Conservation (phyloP, 83 land plant genomes). For the Diphasiastrum complanatum region DNA sequence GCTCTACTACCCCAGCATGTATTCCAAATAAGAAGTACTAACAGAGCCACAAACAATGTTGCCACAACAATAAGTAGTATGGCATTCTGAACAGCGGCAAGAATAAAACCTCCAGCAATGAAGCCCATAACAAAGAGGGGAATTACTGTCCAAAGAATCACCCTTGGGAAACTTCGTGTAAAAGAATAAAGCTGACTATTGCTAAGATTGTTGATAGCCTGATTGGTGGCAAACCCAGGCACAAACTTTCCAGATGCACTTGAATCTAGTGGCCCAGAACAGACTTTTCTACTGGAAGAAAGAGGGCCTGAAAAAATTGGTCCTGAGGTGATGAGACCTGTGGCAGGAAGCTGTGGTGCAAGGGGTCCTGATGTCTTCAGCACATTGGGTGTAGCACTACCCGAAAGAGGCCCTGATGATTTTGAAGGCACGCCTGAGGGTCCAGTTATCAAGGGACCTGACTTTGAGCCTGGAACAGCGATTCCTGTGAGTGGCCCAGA, state of each 20-base stretch:
- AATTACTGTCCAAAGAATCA: slow-evolving; percentile 8
- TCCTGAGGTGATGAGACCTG: slow-evolving; percentile 12
- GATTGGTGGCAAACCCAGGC: background rate
- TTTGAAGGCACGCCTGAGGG: too few relatives aligned
- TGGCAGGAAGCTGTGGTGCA: slow-evolving; percentile 11
- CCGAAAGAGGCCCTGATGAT: slow-evolving; percentile 12
- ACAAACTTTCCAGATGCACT: slow-evolving; percentile 4
- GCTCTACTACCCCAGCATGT: slow-evolving; percentile 11
- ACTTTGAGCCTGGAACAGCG: background rate
- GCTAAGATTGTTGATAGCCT: slow-evolving; percentile 5
- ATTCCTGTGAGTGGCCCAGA: background rate
- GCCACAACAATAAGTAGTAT: slow-evolving; percentile 13
- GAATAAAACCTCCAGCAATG: slow-evolving; percentile 14
- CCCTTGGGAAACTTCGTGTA: slow-evolving; percentile 4
- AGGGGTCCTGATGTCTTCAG: slow-evolving; percentile 16
- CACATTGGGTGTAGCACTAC: slow-evolving; percentile 8
- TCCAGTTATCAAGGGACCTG: background rate
- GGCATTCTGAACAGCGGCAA: slow-evolving; percentile 9
- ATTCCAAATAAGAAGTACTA: slow-evolving; percentile 9
- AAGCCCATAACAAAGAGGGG: slow-evolving; percentile 16
- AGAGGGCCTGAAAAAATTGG: too few relatives aligned
- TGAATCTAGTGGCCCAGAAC: slow-evolving; percentile 1
- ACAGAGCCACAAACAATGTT: slow-evolving; percentile 10
- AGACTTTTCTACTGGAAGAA: slow-evolving; percentile 3
- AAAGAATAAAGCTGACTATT: background rate